Evolutionary conservation across 495 filamentous ascomycete genomes (phyloP).

Genomic region (Glonium stellatum): DNA sequence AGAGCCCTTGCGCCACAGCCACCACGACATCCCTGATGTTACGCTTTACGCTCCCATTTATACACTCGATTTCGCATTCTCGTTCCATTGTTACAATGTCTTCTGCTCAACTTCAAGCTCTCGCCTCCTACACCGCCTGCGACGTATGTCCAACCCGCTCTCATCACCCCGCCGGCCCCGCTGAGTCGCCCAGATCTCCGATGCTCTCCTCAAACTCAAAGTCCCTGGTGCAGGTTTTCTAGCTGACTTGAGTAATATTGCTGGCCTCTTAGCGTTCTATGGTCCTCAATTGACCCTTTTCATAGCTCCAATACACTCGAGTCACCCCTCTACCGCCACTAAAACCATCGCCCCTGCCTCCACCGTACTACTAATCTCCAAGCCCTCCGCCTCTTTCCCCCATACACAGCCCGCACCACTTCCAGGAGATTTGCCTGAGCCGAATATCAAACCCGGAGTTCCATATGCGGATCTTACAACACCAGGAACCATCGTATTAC

Average conservation of each 20-base stretch:
- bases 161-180: background rate
- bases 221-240: slow-evolving; percentile 43
- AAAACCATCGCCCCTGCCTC: slow-evolving; percentile 53
- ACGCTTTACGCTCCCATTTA: background rate
- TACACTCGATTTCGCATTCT: background rate
- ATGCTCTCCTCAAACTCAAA: slow-evolving; percentile 35
- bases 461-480: slow-evolving; percentile 56
- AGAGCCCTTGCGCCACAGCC: background rate
- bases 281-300: slow-evolving; percentile 3
- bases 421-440: slow-evolving; percentile 30
- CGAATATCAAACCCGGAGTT: slow-evolving; percentile 40
- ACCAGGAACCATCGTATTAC: slow-evolving; percentile 48
- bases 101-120: slow-evolving; percentile 9
- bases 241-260: slow-evolving; percentile 48
- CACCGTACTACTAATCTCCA: slow-evolving; percentile 58
- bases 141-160: slow-evolving; percentile 35
- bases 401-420: slow-evolving; percentile 25
- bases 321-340: slow-evolving; percentile 14
- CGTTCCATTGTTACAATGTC: slow-evolving; percentile 2
- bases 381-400: slow-evolving; percentile 30
- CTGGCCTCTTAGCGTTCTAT: background rate
- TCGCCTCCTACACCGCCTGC: slow-evolving; percentile 52
- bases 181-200: slow-evolving; percentile 28
- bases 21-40: background rate
- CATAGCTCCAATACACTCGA: slow-evolving; percentile 13